Evolutionary conservation across 768 basidiomycete species (phyloP).

Genomic region (Daedaleopsis nitida): DNA sequence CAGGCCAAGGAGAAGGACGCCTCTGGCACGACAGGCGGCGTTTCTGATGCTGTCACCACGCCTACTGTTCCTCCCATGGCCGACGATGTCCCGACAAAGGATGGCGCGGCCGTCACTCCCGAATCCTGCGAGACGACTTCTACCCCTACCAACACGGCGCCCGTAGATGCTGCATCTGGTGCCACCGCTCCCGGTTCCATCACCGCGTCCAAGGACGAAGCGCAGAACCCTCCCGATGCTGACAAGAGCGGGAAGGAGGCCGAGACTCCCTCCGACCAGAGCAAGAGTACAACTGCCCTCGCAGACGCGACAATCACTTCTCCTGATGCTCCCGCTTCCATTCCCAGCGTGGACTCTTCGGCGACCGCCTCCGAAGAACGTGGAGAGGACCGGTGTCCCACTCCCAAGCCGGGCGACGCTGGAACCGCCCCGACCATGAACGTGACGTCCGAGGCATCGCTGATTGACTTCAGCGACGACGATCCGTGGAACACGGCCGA

Average conservation of each 20-base stretch:
- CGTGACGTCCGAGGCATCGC: background rate
- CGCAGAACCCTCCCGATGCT: background rate
- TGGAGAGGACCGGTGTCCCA: background rate
- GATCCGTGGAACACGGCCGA: no score
- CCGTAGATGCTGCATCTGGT: background rate
- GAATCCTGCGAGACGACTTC: background rate
- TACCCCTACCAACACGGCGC: background rate
- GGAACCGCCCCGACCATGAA: background rate
- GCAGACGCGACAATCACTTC: background rate
- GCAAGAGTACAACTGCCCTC: no score
- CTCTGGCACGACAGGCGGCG: background rate
- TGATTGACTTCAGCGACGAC: background rate
- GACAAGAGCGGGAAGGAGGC: background rate
- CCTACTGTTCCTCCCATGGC: background rate
- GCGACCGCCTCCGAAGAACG: background rate
- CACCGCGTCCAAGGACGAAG: background rate
- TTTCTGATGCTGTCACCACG: background rate
- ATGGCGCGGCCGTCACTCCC: background rate
- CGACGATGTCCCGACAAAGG: background rate
- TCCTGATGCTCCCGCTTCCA: background rate
- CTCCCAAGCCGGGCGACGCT: background rate
- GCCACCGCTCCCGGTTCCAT: background rate
- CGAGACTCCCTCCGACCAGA: background rate
- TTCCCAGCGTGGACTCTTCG: background rate
- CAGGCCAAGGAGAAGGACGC: background rate